Conservation (phyloP, 768 basidiomycete species). For the Tulasnella calospora region DNA sequence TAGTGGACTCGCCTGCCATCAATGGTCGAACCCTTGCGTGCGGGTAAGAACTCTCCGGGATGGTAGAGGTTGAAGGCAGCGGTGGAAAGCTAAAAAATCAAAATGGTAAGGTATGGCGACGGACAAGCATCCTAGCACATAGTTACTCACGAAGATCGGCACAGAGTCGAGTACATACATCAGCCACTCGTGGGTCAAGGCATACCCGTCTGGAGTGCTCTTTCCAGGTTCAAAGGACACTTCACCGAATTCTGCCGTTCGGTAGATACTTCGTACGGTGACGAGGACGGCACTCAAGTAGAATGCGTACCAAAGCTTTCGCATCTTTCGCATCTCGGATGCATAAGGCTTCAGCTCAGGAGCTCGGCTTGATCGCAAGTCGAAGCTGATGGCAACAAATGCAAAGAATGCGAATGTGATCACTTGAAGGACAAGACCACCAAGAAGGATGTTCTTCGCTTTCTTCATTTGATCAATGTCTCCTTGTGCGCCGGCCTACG, state of each 20-base stretch:
- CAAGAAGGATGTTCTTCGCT: constrained; percentile 23
- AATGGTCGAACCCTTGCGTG: constrained; percentile 22
- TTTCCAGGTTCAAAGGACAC: constrained; percentile 14
- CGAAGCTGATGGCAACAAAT: constrained; percentile 21
- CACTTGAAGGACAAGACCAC: constrained; percentile 25
- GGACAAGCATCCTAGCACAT: background rate
- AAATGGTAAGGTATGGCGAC: background rate
- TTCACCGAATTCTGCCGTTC: constrained; percentile 26
- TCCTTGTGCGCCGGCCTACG: constrained; percentile 3
- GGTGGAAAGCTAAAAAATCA: constrained; percentile 12
- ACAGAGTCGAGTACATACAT: constrained; percentile 26
- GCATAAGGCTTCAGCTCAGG: background rate
- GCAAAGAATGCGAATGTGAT: constrained; percentile 23
- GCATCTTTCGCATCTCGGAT: background rate
- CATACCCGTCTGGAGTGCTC: constrained; percentile 9
- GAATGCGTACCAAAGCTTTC: constrained; percentile 26
- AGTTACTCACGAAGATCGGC: constrained; percentile 25
- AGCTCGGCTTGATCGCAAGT: background rate
- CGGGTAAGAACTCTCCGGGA: constrained; percentile 23
- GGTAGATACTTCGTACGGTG: constrained; percentile 26
- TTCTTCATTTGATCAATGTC: background rate
- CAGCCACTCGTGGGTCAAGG: constrained; percentile 27
- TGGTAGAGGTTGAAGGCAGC: constrained; percentile 17
- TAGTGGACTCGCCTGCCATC: constrained; percentile 17
- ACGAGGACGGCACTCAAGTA: constrained; percentile 26